Percentiles rank a stretch among this genome's conserved stretches.
These are phyloP conservation scores for Leccinellum albellum DNA, from an alignment of 768 basidiomycete species.

Conservation along the genomic window DNA sequence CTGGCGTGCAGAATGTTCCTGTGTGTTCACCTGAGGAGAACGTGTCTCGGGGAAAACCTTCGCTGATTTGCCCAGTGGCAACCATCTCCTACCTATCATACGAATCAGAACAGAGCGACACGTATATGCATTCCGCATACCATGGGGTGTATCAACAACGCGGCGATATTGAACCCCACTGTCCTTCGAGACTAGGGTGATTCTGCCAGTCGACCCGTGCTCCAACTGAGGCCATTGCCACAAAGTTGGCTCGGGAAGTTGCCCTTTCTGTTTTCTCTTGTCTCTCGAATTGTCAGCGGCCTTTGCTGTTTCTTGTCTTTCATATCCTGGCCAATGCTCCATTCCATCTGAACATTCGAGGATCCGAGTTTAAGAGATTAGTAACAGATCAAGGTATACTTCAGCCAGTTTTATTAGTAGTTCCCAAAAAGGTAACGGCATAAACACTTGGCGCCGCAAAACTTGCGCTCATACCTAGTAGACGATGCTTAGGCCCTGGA, in stretches of 20 bases:
- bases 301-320: constrained; percentile 29
- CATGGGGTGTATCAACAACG: constrained; percentile 30
- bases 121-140: constrained; percentile 11
- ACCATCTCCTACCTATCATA: constrained; percentile 30
- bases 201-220: constrained; percentile 52
- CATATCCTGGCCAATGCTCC: constrained; percentile 67
- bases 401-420: neutral
- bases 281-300: constrained; percentile 22
- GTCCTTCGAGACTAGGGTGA: constrained; percentile 46
- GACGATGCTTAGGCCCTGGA: constrained; percentile 53
- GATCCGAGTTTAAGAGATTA: neutral
- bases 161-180: constrained; percentile 53
- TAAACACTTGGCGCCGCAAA: neutral
- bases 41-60: constrained; percentile 61
- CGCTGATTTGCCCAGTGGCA: constrained; percentile 30
- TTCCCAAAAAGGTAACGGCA: constrained; percentile 19
- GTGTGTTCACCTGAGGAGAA: constrained; percentile 29
- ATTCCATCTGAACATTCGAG: constrained; percentile 55
- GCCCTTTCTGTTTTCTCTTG: constrained; percentile 25
- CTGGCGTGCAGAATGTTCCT: constrained; percentile 38
- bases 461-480: constrained; percentile 11
- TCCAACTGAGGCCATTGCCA: constrained; percentile 53
- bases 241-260: constrained; percentile 25
- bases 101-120: constrained; percentile 4
- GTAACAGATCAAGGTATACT: constrained; percentile 26